Percentiles rank a stretch among this genome's conserved stretches.
Conservation (phyloP, 768 basidiomycete species). For the Clavaria fumosa region DNA sequence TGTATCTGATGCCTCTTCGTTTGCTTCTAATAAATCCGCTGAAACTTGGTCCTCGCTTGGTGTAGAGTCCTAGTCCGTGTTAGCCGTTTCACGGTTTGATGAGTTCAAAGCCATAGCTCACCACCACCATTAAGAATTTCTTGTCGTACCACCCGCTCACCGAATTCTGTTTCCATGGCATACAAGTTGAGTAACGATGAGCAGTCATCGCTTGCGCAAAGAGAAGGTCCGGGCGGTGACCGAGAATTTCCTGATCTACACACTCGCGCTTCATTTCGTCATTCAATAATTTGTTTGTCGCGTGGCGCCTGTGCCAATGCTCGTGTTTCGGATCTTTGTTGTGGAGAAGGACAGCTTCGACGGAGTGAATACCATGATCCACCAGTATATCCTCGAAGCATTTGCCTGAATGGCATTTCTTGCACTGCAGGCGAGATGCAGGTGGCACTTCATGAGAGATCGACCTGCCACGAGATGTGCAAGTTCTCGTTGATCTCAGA, state of each 20-base stretch:
- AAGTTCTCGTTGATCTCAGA: too few relatives aligned
- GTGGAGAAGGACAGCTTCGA: conserved; percentile 21
- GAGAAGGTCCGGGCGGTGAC: conserved; percentile 19
- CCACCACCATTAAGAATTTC: neutral
- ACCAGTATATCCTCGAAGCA: conserved; percentile 27
- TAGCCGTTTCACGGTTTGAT: too few relatives aligned
- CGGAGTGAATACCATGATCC: conserved; percentile 22
- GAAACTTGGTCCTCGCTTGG: too few relatives aligned
- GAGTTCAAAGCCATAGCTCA: neutral
- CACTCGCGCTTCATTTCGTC: conserved; percentile 8
- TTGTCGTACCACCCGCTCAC: conserved; percentile 50
- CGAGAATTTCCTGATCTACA: conserved; percentile 17
- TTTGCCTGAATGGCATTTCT: conserved; percentile 23
- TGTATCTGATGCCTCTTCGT: too few relatives aligned
- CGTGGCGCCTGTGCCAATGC: conserved; percentile 22
- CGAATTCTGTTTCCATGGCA: conserved; percentile 28
- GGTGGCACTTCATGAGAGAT: conserved; percentile 12
- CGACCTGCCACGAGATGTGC: too few relatives aligned
- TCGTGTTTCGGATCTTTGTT: conserved; percentile 15
- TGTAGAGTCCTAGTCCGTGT: too few relatives aligned
- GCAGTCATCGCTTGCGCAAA: conserved; percentile 33
- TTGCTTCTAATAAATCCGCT: too few relatives aligned
- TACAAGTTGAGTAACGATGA: conserved; percentile 30
- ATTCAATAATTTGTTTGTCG: conserved; percentile 16
- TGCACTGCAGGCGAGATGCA: conserved; percentile 21